phyloP scores from a whole-genome alignment of 2,329 filamentous ascomycete species.

The Stagonosporopsis vannaccii region DNA sequence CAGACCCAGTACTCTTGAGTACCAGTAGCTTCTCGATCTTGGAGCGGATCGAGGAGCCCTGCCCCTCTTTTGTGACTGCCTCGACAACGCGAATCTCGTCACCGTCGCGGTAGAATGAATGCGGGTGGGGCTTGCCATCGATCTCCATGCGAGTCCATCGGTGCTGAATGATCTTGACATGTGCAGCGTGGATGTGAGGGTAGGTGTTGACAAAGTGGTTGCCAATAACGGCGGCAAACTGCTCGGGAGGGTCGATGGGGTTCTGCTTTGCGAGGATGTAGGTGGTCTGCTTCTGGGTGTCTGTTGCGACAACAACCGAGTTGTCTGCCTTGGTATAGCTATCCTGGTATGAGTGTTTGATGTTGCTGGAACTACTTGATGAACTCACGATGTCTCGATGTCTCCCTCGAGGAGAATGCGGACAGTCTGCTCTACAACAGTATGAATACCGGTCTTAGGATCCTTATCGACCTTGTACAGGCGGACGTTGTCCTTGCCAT shows the following conservation, averaged over 20 bases:
- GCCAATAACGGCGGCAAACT: constrained; percentile 84
- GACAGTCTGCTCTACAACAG: constrained; percentile 93
- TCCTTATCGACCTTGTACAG: constrained; percentile 93
- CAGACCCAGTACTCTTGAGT: constrained; percentile 94
- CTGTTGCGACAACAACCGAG: constrained; percentile 91
- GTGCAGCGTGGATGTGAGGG: constrained; percentile 82
- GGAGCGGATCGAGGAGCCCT: constrained; percentile 78
- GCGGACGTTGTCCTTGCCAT: constrained; percentile 98
- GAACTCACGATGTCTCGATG: constrained; percentile 79
- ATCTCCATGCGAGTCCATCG: constrained; percentile 90
- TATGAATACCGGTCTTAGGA: constrained; percentile 77
- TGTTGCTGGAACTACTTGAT: not conserved
- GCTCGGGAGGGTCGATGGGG: constrained; percentile 90
- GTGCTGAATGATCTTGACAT: constrained; percentile 83
- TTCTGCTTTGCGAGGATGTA: constrained; percentile 95
- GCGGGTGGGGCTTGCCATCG: constrained; percentile 89
- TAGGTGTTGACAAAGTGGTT: constrained; percentile 90
- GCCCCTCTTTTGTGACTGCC: constrained; percentile 69
- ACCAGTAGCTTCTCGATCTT: constrained; percentile 84
- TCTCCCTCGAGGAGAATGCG: constrained; percentile 91
- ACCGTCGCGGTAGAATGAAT: constrained; percentile 92
- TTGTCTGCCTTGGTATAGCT: constrained; percentile 96
- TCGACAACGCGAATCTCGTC: constrained; percentile 86
- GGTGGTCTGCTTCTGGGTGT: constrained; percentile 92
- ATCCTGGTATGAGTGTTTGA: constrained; percentile 26